Base-by-base conservation (phyloP, 257 asterid species). In the Cinchona pubescens region DNA sequence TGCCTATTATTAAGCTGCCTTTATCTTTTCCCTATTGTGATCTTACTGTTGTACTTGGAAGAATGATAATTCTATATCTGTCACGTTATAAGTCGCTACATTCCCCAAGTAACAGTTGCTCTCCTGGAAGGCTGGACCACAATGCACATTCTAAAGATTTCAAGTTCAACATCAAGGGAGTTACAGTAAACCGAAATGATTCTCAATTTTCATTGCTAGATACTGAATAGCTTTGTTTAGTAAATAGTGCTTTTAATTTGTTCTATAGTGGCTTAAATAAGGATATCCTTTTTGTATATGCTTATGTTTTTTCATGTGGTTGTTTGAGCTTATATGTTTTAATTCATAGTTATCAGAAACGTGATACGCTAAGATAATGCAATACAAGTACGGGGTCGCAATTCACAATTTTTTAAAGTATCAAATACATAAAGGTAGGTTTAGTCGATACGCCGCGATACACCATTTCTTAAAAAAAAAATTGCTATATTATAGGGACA, bases 131-230 rank as follows among this genome's bases (percentile, higher is more conserved):
- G n/a, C 85, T 92, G 69, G 94, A 94, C 85, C 89, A 94, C 85
- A 92, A 92, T 48, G 75, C 81, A 43, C 85, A 87, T 34, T 87
- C 96, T 12, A 43, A 74, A 27, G 88, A 71, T 29, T 85, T 82
- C 91, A 94, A 92, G 87, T 95, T 95, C 92, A 91, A 92, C 84
- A 82, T 94, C 42, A 90, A 92, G 80, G 99, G 99, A 75, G 85
- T 94, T 46, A 90, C 92, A 67, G 98, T 94, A 91, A 88, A 90
- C 53, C 23, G 80, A 25, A 25, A 69, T n/a, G 29, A 27, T 65
- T 61, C 29, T 55, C 5, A 42, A 32, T 63, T 71, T 30, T 45
- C 18, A 40, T 55, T 67, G 60, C 30, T 27, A 30, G 48, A 42
- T 29, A 66, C 27, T 14, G 48, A 30, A 56, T 34, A 12, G 70